phyloP scores from a whole-genome alignment of 495 filamentous ascomycete genomes.

The Xylaria intraflava region DNA sequence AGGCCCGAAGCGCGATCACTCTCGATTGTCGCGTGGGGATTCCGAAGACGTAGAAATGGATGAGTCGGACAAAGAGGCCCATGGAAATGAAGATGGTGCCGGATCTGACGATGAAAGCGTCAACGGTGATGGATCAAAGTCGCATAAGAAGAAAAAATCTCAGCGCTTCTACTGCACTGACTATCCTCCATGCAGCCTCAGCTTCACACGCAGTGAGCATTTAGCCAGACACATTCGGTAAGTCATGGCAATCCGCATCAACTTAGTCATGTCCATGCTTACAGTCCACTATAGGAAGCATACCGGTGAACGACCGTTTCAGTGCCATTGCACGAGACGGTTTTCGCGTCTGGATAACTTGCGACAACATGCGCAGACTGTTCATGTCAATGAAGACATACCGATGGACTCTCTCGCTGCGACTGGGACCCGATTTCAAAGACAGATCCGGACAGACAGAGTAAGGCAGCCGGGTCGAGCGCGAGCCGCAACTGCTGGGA shows the following conservation, averaged over 20 bases:
- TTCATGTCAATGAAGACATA: slow-evolving; percentile 96
- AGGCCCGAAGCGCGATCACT: slow-evolving; percentile 54
- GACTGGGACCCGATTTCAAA: slow-evolving; percentile 86
- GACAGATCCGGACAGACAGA: slow-evolving; percentile 76
- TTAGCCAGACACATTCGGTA: slow-evolving; percentile 89
- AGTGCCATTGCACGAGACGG: slow-evolving; percentile 89
- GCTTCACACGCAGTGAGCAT: slow-evolving; percentile 95
- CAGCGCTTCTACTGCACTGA: slow-evolving; percentile 97
- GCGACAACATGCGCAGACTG: slow-evolving; percentile 93
- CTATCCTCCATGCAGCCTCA: slow-evolving; percentile 88
- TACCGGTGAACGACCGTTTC: slow-evolving; percentile 93
- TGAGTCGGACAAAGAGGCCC: slow-evolving; percentile 56
- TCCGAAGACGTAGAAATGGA: slow-evolving; percentile 74
- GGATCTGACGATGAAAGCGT: slow-evolving; percentile 73
- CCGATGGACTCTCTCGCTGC: slow-evolving; percentile 89
- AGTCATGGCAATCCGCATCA: background rate
- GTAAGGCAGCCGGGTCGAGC: slow-evolving; percentile 67
- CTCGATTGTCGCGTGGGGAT: slow-evolving; percentile 53
- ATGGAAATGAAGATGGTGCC: slow-evolving; percentile 50
- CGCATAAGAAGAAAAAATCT: slow-evolving; percentile 89
- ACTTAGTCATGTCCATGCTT: slow-evolving; percentile 12
- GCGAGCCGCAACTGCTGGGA: slow-evolving; percentile 67
- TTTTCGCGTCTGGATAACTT: slow-evolving; percentile 98
- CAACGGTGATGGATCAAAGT: slow-evolving; percentile 56
- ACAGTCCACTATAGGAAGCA: slow-evolving; percentile 64